Conservation (phyloP, 768 basidiomycete species). For the Mrakia blollopis region DNA sequence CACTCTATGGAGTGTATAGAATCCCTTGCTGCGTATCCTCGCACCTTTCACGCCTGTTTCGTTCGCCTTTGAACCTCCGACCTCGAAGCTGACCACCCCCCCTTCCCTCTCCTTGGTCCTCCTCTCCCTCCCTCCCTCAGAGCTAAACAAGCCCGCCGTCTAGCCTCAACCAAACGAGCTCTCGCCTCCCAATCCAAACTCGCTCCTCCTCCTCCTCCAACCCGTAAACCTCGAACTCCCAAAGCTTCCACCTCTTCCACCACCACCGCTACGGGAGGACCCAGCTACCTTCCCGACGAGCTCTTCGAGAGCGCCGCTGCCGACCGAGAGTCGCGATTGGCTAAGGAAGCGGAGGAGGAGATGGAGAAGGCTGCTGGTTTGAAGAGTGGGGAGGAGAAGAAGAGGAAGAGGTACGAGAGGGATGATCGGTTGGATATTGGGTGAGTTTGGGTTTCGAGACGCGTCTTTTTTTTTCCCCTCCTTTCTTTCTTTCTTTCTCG, state of each 20-base stretch:
- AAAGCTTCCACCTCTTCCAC: not conserved
- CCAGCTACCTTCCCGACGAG: slow-evolving; percentile 23
- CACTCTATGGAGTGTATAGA: too few species aligned
- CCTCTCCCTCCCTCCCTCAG: not conserved
- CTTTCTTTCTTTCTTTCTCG: not conserved
- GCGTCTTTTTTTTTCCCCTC: too few species aligned
- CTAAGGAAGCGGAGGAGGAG: not conserved
- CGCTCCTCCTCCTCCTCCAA: not conserved
- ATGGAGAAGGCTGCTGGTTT: not conserved
- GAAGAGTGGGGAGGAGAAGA: not conserved
- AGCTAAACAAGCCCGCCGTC: slow-evolving; percentile 21
- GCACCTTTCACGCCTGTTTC: not conserved
- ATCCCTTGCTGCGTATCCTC: not conserved
- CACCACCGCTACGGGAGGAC: not conserved
- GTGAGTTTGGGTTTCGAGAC: not conserved
- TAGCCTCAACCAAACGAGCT: slow-evolving; percentile 11
- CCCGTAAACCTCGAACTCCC: not conserved
- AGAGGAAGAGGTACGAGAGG: slow-evolving; percentile 4
- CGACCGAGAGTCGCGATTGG: not conserved
- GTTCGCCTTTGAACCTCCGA: not conserved
- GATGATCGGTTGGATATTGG: slow-evolving; percentile 4
- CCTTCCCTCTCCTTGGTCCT: not conserved
- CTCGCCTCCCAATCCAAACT: not conserved
- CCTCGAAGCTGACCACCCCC: not conserved
- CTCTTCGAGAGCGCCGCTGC: slow-evolving; percentile 10